Percentiles rank a stretch among this genome's conserved stretches.
Evolutionary conservation across 177 flowering plant genomes (phyloP).

Genomic region (Tripterygium wilfordii): DNA sequence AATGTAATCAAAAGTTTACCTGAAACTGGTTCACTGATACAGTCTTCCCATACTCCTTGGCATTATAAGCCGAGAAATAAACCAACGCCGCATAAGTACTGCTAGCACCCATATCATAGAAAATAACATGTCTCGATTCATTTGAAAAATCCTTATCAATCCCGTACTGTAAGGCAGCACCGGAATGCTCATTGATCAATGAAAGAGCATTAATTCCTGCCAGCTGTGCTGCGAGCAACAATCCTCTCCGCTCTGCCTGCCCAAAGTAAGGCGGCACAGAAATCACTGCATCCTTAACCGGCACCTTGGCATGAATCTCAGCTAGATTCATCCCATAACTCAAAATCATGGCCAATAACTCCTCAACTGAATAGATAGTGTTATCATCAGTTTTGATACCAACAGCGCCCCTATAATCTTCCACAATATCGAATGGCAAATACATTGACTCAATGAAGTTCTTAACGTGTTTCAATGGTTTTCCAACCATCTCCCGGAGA

Average conservation of each 20-base stretch:
- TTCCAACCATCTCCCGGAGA: conserved; percentile 59
- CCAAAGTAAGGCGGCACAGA: conserved; percentile 90
- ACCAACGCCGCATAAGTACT: conserved; percentile 95
- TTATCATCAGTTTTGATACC: conserved; percentile 51
- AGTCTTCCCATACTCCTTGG: conserved; percentile 84
- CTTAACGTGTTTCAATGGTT: conserved; percentile 41
- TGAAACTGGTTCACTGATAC: conserved; percentile 87
- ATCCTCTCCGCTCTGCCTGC: conserved; percentile 75
- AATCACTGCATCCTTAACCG: conserved; percentile 69
- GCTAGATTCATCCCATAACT: conserved; percentile 58
- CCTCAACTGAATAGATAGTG: conserved; percentile 60
- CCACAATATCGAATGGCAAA: conserved; percentile 58
- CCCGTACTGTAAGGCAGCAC: conserved; percentile 97
- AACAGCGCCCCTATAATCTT: conserved; percentile 56
- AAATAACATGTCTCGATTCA: conserved; percentile 77
- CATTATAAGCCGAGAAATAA: conserved; percentile 73
- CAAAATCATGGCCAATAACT: conserved; percentile 73
- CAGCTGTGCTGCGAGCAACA: conserved; percentile 76
- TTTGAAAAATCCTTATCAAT: conserved; percentile 95
- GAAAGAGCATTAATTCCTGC: conserved; percentile 84
- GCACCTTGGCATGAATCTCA: conserved; percentile 65
- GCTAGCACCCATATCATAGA: conserved; percentile 89
- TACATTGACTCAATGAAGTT: conserved; percentile 38
- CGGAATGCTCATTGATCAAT: conserved; percentile 84
- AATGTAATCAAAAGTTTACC: conserved; percentile 31